Conservation (phyloP, 2,329 filamentous ascomycete species). For the Penicillium palitans region DNA sequence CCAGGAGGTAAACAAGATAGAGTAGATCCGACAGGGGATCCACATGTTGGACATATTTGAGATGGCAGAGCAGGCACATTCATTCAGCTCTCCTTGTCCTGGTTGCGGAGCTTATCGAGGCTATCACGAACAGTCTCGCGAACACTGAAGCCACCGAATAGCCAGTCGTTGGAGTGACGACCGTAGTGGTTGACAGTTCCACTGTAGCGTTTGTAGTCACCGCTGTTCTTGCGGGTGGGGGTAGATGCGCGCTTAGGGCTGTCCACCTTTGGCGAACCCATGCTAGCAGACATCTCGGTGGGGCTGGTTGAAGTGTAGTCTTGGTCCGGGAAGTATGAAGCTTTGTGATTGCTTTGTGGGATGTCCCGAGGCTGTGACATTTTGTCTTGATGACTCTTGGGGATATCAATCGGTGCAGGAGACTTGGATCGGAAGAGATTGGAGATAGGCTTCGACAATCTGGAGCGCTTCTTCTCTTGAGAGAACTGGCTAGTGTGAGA, state of each 20-base stretch:
- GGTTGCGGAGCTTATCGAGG: conserved; percentile 36
- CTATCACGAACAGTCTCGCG: conserved; percentile 47
- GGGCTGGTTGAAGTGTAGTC: conserved; percentile 22
- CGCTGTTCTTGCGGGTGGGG: conserved; percentile 30
- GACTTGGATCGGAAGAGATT: conserved; percentile 27
- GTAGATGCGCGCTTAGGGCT: conserved; percentile 21
- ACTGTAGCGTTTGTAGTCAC: conserved; percentile 41
- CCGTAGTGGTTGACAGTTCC: conserved; percentile 48
- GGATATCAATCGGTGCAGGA: conserved; percentile 22
- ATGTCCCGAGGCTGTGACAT: conserved; percentile 17
- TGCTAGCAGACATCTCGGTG: conserved; percentile 21
- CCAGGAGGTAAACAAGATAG: not conserved
- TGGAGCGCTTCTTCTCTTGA: conserved; percentile 17
- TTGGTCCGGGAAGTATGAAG: conserved; percentile 17
- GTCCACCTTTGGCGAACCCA: conserved; percentile 18
- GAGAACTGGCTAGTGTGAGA: conserved; percentile 19
- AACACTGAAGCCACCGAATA: conserved; percentile 52
- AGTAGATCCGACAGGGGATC: not conserved
- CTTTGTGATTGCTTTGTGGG: conserved; percentile 16
- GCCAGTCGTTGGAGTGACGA: conserved; percentile 54
- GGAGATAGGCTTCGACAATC: conserved; percentile 16
- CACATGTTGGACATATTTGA: not conserved
- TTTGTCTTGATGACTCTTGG: conserved; percentile 9
- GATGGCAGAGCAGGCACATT: not conserved
- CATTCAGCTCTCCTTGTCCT: conserved; percentile 31